phyloP scores from a whole-genome alignment of 1,284 basidiomycete species.

The Xerocomus nothofagi region DNA sequence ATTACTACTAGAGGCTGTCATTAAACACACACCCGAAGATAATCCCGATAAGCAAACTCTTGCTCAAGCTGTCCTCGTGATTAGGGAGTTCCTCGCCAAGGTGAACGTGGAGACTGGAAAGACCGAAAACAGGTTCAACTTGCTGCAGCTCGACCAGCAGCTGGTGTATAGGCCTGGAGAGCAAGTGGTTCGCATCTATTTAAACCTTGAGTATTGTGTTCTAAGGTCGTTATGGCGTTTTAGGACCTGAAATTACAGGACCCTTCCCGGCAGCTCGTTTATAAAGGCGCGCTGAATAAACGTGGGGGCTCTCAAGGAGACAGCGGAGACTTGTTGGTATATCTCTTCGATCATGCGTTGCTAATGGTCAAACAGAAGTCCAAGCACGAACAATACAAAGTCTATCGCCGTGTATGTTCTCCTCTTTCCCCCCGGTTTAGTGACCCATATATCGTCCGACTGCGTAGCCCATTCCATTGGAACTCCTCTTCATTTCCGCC shows the following conservation, averaged over 20 bases:
- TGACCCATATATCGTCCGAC: slow-evolving; percentile 7
- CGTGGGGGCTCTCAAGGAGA: slow-evolving; percentile 79
- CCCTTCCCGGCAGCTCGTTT: slow-evolving; percentile 79
- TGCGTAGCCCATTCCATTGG: slow-evolving; percentile 88
- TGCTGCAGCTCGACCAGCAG: slow-evolving; percentile 79
- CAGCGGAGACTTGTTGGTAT: slow-evolving; percentile 87
- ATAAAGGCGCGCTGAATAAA: slow-evolving; percentile 93
- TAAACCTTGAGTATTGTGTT: background rate
- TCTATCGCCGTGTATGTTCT: slow-evolving; percentile 82
- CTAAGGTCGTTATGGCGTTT: slow-evolving; percentile 4
- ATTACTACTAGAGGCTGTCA: slow-evolving; percentile 87
- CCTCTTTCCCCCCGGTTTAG: slow-evolving; percentile 2
- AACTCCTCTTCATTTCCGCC: slow-evolving; percentile 84
- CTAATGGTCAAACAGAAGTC: slow-evolving; percentile 95
- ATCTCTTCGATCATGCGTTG: slow-evolving; percentile 96
- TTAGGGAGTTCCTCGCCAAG: slow-evolving; percentile 83
- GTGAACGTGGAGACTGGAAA: slow-evolving; percentile 80
- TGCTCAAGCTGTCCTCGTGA: slow-evolving; percentile 76
- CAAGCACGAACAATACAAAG: slow-evolving; percentile 91
- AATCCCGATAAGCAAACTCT: slow-evolving; percentile 84
- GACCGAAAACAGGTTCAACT: slow-evolving; percentile 63
- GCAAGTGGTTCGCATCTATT: slow-evolving; percentile 53
- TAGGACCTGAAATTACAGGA: slow-evolving; percentile 80
- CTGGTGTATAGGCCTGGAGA: slow-evolving; percentile 75
- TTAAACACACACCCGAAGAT: slow-evolving; percentile 92